Base-by-base conservation (phyloP, 176 grass and related monocot species). In the Raddia distichophylla region DNA sequence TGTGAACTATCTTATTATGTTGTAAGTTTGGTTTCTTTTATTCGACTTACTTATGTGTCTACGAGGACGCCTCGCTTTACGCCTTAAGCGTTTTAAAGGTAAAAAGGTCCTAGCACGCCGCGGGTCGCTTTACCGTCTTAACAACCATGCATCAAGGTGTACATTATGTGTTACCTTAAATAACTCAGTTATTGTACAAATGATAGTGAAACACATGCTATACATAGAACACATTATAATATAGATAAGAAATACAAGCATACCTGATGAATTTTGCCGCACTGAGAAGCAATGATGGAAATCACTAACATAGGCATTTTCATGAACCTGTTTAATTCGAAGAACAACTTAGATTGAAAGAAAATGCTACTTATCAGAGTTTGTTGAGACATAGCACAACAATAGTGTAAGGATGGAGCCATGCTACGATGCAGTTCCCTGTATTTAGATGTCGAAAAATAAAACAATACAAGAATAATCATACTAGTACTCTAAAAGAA, bases 211-310 rank as follows among this genome's bases (percentile, higher is more conserved):
- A 75, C 37, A 52, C 7, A 83, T 69, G 50, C 32, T 84, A 61
- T 55, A 44, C 18, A 14, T 59, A 69, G 62, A 66, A 33, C 42
- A 32, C 14, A 16, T 58, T 40, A 49, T 59, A 77, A 70, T 63
- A 47, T 75, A 80, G n/a, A 46, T 3, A 69, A 76, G 53, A 74
- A 75, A 70, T 70, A 67, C 0, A 71, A 45, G 33, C 10, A 55
- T 87, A 93, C 95, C 92, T 10, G 88, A 90, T 59, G 84, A 91
- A 88, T 98, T 98, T 83, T 84, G 78, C 37, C 86, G 81, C 71
- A 86, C 19, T 56, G 82, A 82, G 71, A 91, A 98, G 80, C 95
- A 98, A 75, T 98, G 95, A 83, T 95, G 95, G 79, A 98, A 98
- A 40, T 95, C 86, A 62, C 95, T 98, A 14, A 82, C 61, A 76